Base-by-base conservation (phyloP, 192 early-diverging fungal species). In the Entophlyctis luteolus region DNA sequence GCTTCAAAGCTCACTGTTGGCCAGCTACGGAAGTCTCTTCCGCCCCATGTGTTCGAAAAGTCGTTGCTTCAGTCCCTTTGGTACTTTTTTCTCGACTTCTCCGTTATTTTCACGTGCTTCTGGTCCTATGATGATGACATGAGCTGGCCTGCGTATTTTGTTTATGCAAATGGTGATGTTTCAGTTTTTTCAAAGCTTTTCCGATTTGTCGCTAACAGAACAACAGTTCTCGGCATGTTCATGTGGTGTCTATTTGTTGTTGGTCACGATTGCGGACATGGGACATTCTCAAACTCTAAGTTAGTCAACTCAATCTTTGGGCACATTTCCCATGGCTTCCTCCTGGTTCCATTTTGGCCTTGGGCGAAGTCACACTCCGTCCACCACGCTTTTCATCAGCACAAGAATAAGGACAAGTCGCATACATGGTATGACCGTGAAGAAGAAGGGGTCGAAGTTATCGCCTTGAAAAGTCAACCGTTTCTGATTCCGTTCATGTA, bases 181-280 rank as follows among this genome's bases (percentile, higher is more conserved):
- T 18, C 10, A n/a, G 42, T 10, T 10, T 10, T 12, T 45, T 10
- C 10, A 45, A 12, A n/a, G 42, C 10, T 45, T n/a, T 12, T 45
- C 42, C 42, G 42, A 29, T 59, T 59, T 45, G 32, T 35, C 33
- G 39, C 47, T n/a, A 29, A 55, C 20, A 27, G 36, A 55, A 27
- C 54, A 5, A 55, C 60, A 63, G 73, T 75, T 14, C 29, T 48
- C 10, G 76, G 76, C 22, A 55, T 78, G 36, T 72, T 75, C 70
- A 75, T 79, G 74, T 79, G 77, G 77, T 65, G 67, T 37, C 33
- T 76, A 32, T 79, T 79, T 53, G 72, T 76, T 50, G 68, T 79
- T 12, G 77, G 77, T 4, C 77, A 79, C 65, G 78, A 79, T 53
- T 71, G 70, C 50, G 78, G 78, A 3, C 78, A 79, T 59, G 65